A percentile compares a stretch with the other conserved stretches of the same genome.
Conservation (phyloP, 2,329 filamentous ascomycete species). For the Paecilomyces variotii region DNA sequence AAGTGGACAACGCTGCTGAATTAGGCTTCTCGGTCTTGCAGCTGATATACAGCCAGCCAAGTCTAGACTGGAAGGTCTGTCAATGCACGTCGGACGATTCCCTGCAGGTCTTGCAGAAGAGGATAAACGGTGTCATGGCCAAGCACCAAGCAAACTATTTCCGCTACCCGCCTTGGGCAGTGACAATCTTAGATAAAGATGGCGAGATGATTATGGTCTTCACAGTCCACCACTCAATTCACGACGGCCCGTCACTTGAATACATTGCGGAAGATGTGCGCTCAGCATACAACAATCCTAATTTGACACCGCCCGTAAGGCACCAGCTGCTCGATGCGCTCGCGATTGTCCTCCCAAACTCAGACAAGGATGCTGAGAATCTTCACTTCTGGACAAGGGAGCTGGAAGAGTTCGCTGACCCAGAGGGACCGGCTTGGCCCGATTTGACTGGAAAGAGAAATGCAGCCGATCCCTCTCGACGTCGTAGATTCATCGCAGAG, state of each 20-base stretch:
- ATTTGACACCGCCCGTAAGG: slow-evolving; percentile 11
- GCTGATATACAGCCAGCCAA: slow-evolving; percentile 17
- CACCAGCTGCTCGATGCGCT: slow-evolving; percentile 21
- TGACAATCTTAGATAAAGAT: slow-evolving; percentile 23
- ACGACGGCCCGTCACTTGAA: slow-evolving; percentile 24
- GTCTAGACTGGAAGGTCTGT: slow-evolving; percentile 17
- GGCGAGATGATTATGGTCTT: slow-evolving; percentile 24
- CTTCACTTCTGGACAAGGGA: slow-evolving; percentile 16
- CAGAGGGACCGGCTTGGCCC: slow-evolving; percentile 19
- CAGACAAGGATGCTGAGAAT: slow-evolving; percentile 9
- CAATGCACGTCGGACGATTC: slow-evolving; percentile 10
- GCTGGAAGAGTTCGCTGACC: slow-evolving; percentile 14
- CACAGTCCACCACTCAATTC: slow-evolving; percentile 27
- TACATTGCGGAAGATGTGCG: slow-evolving; percentile 20
- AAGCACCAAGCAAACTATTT: slow-evolving; percentile 21
- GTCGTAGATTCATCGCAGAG: slow-evolving; percentile 12
- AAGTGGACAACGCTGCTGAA: neutral
- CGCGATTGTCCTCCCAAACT: slow-evolving; percentile 12
- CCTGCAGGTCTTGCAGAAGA: slow-evolving; percentile 6
- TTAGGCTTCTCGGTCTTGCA: slow-evolving; percentile 20
- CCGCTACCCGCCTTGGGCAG: slow-evolving; percentile 27
- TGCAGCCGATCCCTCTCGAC: slow-evolving; percentile 5
- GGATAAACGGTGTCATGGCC: slow-evolving; percentile 16
- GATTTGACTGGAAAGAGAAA: slow-evolving; percentile 17
- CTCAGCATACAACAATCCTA: slow-evolving; percentile 11